A percentile compares a stretch with the other conserved stretches of the same genome.
These are phyloP conservation scores for Blumeria hordei DNA, from an alignment of 2,329 filamentous ascomycete species.

Conservation along the genomic window DNA sequence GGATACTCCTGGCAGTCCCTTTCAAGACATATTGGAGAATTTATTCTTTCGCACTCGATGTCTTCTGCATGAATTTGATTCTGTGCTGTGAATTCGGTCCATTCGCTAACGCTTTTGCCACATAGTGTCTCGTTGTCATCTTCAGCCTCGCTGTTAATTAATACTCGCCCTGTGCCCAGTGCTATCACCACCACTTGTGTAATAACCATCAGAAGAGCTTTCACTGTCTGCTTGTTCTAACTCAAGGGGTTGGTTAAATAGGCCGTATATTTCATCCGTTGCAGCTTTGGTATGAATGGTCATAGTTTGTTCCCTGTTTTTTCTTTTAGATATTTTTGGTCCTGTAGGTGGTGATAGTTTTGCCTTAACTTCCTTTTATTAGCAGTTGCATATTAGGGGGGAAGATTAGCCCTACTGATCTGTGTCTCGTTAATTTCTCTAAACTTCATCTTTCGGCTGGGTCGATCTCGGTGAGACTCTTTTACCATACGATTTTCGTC, in stretches of 20 bases:
- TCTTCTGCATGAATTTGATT: conserved; percentile 23
- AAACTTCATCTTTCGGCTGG: conserved; percentile 47
- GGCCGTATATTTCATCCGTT: conserved; percentile 90
- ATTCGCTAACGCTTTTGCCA: conserved; percentile 47
- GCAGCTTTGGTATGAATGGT: conserved; percentile 87
- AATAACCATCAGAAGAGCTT: conserved; percentile 27
- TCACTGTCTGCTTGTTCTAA: conserved; percentile 23
- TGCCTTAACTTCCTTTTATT: conserved; percentile 46
- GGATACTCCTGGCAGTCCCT: too few relatives aligned
- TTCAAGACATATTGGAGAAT: too few relatives aligned
- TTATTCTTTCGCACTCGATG: too few relatives aligned
- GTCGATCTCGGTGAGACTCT: conserved; percentile 21
- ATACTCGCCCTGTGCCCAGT: conserved; percentile 52
- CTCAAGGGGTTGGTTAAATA: conserved; percentile 68
- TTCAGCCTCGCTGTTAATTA: conserved; percentile 38
- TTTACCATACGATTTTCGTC: conserved; percentile 35
- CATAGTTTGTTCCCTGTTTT: conserved; percentile 70
- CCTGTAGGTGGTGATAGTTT: conserved; percentile 76
- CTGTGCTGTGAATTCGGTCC: conserved; percentile 65
- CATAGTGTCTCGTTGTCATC: conserved; percentile 34
- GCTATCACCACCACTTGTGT: conserved; percentile 69
- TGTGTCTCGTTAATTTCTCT: conserved; percentile 81
- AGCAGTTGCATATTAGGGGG: conserved; percentile 3
- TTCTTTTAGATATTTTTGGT: conserved; percentile 57
- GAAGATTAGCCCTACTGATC: conserved; percentile 40